Conservation (phyloP, 352 stramenopile species). For the Globisporangium splendens region DNA sequence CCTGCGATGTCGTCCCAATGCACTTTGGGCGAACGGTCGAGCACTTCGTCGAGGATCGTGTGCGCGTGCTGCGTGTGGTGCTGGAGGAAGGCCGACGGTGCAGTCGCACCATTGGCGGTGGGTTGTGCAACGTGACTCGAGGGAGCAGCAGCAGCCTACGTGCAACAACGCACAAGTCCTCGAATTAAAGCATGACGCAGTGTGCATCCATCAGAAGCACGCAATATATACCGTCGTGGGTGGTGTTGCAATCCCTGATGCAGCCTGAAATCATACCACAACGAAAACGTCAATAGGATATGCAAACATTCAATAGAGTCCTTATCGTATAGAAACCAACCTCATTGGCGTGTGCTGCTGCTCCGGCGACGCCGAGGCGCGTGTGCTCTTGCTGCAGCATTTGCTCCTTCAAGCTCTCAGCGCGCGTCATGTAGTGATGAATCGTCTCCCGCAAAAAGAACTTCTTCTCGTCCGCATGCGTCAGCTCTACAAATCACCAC, state of each 20-base stretch:
- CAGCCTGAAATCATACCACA: no score
- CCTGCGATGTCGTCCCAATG: constrained; percentile 83
- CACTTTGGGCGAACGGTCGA: constrained; percentile 76
- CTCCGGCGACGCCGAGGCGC: neutral
- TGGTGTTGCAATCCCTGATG: no score
- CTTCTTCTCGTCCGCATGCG: constrained; percentile 27
- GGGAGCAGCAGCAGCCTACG: no score
- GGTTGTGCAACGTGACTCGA: neutral
- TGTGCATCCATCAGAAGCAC: neutral
- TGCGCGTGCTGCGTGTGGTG: constrained; percentile 61
- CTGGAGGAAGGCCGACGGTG: constrained; percentile 39
- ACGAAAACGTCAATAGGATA: no score
- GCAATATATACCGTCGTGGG: no score
- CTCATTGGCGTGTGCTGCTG: neutral
- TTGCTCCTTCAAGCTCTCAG: constrained; percentile 59
- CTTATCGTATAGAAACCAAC: neutral
- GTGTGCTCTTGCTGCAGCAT: constrained; percentile 3
- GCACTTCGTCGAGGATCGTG: constrained; percentile 79
- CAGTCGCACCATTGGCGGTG: neutral
- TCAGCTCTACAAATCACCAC: constrained; percentile 23
- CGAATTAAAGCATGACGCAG: neutral
- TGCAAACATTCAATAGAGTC: no score
- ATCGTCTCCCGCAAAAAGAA: constrained; percentile 41
- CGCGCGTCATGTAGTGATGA: constrained; percentile 76
- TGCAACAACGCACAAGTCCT: no score